These are phyloP conservation scores for Aspergillus asperescens DNA, from an alignment of 495 filamentous ascomycete genomes.

Conservation along the genomic window DNA sequence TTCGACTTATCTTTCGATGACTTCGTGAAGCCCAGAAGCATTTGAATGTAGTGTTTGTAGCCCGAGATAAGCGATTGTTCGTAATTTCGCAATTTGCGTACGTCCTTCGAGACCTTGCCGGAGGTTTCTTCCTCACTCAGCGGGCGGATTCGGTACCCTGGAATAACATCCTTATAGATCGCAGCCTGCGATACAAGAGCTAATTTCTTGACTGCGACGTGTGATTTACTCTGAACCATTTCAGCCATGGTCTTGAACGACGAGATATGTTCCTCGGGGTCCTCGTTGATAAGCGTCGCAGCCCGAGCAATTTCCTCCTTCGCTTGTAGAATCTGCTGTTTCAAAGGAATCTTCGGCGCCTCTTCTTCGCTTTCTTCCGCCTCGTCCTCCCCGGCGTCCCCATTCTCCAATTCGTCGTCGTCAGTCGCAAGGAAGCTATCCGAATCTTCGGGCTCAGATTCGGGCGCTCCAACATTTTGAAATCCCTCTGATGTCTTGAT, in stretches of 20 bases:
- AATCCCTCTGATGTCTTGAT: conserved; percentile 77
- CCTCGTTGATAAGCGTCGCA: conserved; percentile 77
- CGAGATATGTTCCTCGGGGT: conserved; percentile 83
- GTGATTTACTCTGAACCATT: conserved; percentile 56
- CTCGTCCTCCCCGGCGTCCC: conserved; percentile 52
- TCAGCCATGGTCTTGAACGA: conserved; percentile 71
- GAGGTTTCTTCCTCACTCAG: conserved; percentile 62
- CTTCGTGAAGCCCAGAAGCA: conserved; percentile 59
- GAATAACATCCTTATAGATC: conserved; percentile 93
- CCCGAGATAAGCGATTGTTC: conserved; percentile 77
- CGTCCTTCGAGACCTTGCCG: conserved; percentile 86
- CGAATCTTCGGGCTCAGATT: conserved; percentile 42
- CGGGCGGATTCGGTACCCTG: conserved; percentile 89
- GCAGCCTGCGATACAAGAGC: conserved; percentile 79
- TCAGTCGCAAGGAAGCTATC: conserved; percentile 51
- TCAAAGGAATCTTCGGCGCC: conserved; percentile 59
- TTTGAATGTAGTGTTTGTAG: conserved; percentile 78
- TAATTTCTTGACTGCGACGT: conserved; percentile 73
- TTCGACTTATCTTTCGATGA: conserved; percentile 28
- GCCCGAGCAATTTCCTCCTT: conserved; percentile 90
- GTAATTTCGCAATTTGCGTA: conserved; percentile 69
- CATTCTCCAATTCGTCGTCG: conserved; percentile 42
- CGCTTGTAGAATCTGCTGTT: conserved; percentile 73
- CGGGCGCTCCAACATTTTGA: conserved; percentile 48
- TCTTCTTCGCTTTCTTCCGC: conserved; percentile 50